Percentiles rank a stretch among this genome's conserved stretches.
phyloP scores from a whole-genome alignment of 2,329 filamentous ascomycete genomes.

The Xylariaceae sp. region DNA sequence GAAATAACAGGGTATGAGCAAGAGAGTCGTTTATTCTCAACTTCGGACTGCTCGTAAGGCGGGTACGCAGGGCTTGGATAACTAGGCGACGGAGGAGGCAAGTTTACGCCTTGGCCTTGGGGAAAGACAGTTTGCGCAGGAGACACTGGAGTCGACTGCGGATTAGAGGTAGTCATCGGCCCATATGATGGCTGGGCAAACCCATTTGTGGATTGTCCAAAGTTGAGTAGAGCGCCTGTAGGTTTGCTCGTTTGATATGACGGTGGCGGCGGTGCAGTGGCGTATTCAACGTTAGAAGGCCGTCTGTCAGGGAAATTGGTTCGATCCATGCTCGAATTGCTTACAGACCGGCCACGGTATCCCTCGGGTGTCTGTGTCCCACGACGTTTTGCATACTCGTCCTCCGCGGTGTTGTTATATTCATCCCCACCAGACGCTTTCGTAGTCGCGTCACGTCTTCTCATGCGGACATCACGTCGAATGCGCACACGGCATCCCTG shows the following conservation, averaged over 20 bases:
- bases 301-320: slow-evolving; percentile 37
- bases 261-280: slow-evolving; percentile 36
- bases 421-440: slow-evolving; percentile 59
- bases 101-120: slow-evolving; percentile 15
- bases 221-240: slow-evolving; percentile 37
- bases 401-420: slow-evolving; percentile 62
- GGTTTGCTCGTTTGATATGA: slow-evolving; percentile 36
- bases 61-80: slow-evolving; percentile 29
- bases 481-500: slow-evolving; percentile 97
- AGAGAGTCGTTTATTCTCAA: slow-evolving; percentile 34
- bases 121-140: slow-evolving; percentile 39
- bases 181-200: slow-evolving; percentile 41
- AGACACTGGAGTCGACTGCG: slow-evolving; percentile 41
- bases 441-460: slow-evolving; percentile 77
- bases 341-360: slow-evolving; percentile 41
- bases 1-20: slow-evolving; percentile 34
- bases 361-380: slow-evolving; percentile 42
- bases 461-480: slow-evolving; percentile 90
- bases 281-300: slow-evolving; percentile 41
- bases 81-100: slow-evolving; percentile 24
- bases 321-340: slow-evolving; percentile 43
- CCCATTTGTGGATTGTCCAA: slow-evolving; percentile 30
- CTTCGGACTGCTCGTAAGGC: slow-evolving; percentile 35
- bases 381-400: slow-evolving; percentile 51
- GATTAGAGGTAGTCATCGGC: slow-evolving; percentile 31